Base-by-base conservation (phyloP, 2,329 filamentous ascomycete species). In the Fusarium sp. region DNA sequence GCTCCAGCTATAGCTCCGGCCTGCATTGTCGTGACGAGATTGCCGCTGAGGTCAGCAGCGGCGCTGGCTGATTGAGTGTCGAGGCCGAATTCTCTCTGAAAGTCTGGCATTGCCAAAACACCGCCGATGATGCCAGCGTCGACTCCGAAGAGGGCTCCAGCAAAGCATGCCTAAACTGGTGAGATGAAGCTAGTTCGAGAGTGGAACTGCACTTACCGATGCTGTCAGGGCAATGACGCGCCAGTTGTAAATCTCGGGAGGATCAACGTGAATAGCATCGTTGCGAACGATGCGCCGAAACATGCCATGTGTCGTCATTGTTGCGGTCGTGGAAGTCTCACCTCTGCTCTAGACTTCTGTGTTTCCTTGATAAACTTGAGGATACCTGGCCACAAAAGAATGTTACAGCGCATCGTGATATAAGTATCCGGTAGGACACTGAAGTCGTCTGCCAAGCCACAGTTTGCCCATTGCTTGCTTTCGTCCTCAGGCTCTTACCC, bases 201-300 rank as follows among this genome's bases (percentile, higher is more conserved):
- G 4, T n/a, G 4, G 2, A 3, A 1, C 4, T 35, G 6, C 7
- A 25, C 22, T 25, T 53, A 67, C 64, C 7, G 87, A 88, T 61
- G 82, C 85, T 22, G 88, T 87, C 53, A 90, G 77, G 46, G 85
- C 77, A 60, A 88, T 89, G 5, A 89, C 86, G 48, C 88, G 83
- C 87, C 88, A 91, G 69, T 87, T 87, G 73, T 91, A 91, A 57
- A 91, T 86, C 73, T 90, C 85, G 13, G 82, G 80, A 12, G 88
- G 88, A 71, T 91, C 88, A 48, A 79, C 77, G 72, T 81, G 85
- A 80, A 90, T 89, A 52, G 88, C 85, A 69, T 91, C 81, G 73
- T 83, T 83, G 68, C 78, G 79, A 61, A 83, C 79, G 62, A 83
- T 80, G 54, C 69, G 69, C 35, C 64, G 64, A 25, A 72, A 53